Conservation (phyloP, 257 asterid genomes). For the Gentiana macrophylla region DNA sequence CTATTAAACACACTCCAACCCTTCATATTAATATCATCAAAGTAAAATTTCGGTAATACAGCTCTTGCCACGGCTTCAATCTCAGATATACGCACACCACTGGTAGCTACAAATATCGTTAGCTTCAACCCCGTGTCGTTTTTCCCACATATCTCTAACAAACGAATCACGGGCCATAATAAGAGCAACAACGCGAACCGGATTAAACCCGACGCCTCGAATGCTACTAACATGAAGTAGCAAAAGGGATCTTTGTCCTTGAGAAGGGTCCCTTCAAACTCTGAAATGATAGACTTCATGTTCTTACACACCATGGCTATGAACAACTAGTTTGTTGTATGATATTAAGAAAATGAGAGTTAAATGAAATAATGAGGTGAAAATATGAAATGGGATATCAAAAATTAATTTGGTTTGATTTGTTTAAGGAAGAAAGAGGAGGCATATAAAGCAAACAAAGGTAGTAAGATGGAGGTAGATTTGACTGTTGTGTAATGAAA, state of each 20-base stretch:
- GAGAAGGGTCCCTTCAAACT: slow-evolving; percentile 68
- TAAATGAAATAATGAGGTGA: no score
- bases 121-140: slow-evolving; percentile 47
- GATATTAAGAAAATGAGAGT: slow-evolving; percentile 2
- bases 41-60: slow-evolving; percentile 66
- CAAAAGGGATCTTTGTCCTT: slow-evolving; percentile 52
- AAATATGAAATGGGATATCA: no score
- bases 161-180: slow-evolving; percentile 53
- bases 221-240: slow-evolving; percentile 81
- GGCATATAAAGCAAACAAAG: slow-evolving; percentile 20
- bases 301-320: background rate
- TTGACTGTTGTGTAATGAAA: slow-evolving; percentile 33
- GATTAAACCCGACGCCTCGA: slow-evolving; percentile 70
- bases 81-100: slow-evolving; percentile 37
- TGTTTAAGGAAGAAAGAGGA: slow-evolving; percentile 6
- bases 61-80: slow-evolving; percentile 69
- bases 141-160: slow-evolving; percentile 38
- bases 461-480: slow-evolving; percentile 50
- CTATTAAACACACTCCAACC: slow-evolving; percentile 57
- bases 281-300: slow-evolving; percentile 50
- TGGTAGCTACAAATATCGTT: slow-evolving; percentile 50
- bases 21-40: slow-evolving; percentile 51
- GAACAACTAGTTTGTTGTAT: background rate
- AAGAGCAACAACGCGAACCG: slow-evolving; percentile 44
- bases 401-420: background rate